Evolutionary conservation across 2,329 filamentous ascomycete species (phyloP), one percentile per base, ranked within the genome.

Genomic region (Massarina eburnea): DNA sequence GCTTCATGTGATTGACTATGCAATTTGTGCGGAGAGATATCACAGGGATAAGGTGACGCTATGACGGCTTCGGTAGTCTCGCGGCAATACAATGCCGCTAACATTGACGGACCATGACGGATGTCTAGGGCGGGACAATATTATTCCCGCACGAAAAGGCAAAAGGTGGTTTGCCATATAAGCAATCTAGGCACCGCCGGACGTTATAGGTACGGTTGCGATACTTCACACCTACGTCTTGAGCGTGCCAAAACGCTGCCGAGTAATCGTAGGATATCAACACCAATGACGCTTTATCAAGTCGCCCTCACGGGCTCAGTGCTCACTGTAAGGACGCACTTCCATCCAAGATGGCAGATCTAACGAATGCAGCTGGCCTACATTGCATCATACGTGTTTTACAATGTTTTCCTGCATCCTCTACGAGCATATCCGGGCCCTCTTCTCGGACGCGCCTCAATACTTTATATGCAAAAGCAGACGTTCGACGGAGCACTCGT

Each of bases 361-460:
- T 46, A 38, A 46, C 19, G 12, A 3, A 4, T 26, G 12, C 27
- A 46, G 43, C 2, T 48, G 10, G 10, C 36, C n/a, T 52, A 46
- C 22, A 24, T 38, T 9, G 14, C 38, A 4, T 8, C 36, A 14
- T 48, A 36, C 17, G 21, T 54, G n/a, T 41, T 71, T 24, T 70
- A 72, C 51, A 64, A 62, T 46, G 52, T 68, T 9, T 72, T 63
- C 48, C 62, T 74, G 24, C 67, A 71, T 21, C 72, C 73, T 3
- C 58, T 74, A 0, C 57, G 64, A n/a, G 62, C 62, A 15, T 71
- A 63, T 42, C 72, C 72, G 6, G 73, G 72, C 2, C 72, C 73
- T 7, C 57, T 57, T 6, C 39, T 66, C 9, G 57, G 54, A 33
- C 60, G 63, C 17, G 55, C 60, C 2, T 54, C 63, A 8, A 51